A percentile compares a stretch with the other conserved stretches of the same genome.
Conservation (phyloP, 371 early-diverging fungal species). For the Mucor plumbeus region DNA sequence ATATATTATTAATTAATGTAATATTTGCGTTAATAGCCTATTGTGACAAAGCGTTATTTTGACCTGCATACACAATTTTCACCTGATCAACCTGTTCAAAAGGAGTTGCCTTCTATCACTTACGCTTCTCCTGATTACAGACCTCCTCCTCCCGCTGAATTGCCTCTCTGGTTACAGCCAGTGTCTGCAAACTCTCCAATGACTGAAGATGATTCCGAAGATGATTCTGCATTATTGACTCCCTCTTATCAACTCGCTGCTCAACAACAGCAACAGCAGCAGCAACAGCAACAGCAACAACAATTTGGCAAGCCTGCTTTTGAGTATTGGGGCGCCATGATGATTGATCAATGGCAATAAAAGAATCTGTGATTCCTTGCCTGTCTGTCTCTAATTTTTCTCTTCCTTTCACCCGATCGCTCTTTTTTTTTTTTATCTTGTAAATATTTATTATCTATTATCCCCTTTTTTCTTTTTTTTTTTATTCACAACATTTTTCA, state of each 20-base stretch:
- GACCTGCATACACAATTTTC: conserved; percentile 34
- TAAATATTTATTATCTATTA: conserved; percentile 6
- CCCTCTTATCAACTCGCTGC: conserved; percentile 15
- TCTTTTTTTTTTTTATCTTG: neutral
- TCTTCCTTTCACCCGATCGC: neutral
- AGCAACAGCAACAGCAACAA: conserved; percentile 6
- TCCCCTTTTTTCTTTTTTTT: neutral
- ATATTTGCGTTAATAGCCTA: neutral
- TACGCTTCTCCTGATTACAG: conserved; percentile 41
- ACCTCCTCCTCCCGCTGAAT: conserved; percentile 35
- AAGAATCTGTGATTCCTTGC: neutral
- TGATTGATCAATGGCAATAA: conserved; percentile 20
- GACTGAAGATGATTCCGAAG: conserved; percentile 31
- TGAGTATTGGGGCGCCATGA: conserved; percentile 19
- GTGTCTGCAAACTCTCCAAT: conserved; percentile 23
- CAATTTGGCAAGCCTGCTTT: conserved; percentile 5
- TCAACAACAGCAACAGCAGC: conserved; percentile 15
- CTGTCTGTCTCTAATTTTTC: neutral
- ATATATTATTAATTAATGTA: neutral
- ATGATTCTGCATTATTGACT: conserved; percentile 24
- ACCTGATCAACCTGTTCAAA: conserved; percentile 21
- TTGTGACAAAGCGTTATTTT: conserved; percentile 29
- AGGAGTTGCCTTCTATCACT: conserved; percentile 34
- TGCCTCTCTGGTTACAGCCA: conserved; percentile 34
- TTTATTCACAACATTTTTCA: neutral